Conservation (phyloP, 768 basidiomycete species). For the Kwoniella newhampshirensis region DNA sequence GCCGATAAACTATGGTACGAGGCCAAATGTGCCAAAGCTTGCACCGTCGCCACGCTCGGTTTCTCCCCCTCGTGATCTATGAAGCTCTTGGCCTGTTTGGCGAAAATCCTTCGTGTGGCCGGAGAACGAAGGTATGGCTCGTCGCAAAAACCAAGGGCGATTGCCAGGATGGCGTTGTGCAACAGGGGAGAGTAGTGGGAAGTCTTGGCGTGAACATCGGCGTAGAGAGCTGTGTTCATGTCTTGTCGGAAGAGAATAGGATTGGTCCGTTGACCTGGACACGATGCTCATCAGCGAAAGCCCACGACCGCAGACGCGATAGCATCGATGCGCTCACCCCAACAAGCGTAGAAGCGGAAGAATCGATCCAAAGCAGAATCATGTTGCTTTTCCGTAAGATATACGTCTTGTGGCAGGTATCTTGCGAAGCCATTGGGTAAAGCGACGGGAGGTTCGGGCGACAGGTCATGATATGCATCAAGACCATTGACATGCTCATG, state of each 20-base stretch:
- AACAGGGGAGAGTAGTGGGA: slow-evolving; percentile 70
- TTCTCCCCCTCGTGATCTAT: slow-evolving; percentile 56
- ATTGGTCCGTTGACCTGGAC: slow-evolving; percentile 27
- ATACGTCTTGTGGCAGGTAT: slow-evolving; percentile 34
- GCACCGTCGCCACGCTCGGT: slow-evolving; percentile 57
- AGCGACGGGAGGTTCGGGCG: slow-evolving; percentile 3
- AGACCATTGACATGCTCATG: slow-evolving; percentile 1
- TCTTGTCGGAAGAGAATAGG: slow-evolving; percentile 35
- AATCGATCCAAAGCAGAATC: slow-evolving; percentile 36
- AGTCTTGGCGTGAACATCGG: slow-evolving; percentile 11
- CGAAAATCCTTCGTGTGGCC: slow-evolving; percentile 51
- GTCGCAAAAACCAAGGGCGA: slow-evolving; percentile 56
- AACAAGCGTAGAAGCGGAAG: slow-evolving; percentile 44
- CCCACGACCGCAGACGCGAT: neutral
- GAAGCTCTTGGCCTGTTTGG: slow-evolving; percentile 54
- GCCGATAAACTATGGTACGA: slow-evolving; percentile 55
- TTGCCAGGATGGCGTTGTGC: slow-evolving; percentile 65
- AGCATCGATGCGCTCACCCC: slow-evolving; percentile 37
- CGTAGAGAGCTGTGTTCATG: slow-evolving; percentile 24
- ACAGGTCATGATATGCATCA: neutral
- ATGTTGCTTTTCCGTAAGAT: slow-evolving; percentile 36
- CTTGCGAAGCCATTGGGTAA: slow-evolving; percentile 16
- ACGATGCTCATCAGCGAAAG: neutral
- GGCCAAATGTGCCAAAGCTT: slow-evolving; percentile 55
- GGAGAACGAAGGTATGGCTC: slow-evolving; percentile 52